Evolutionary conservation across 2,329 filamentous ascomycete species (phyloP), one percentile per base, ranked within the genome.

Genomic region (Mollisia scopiformis): DNA sequence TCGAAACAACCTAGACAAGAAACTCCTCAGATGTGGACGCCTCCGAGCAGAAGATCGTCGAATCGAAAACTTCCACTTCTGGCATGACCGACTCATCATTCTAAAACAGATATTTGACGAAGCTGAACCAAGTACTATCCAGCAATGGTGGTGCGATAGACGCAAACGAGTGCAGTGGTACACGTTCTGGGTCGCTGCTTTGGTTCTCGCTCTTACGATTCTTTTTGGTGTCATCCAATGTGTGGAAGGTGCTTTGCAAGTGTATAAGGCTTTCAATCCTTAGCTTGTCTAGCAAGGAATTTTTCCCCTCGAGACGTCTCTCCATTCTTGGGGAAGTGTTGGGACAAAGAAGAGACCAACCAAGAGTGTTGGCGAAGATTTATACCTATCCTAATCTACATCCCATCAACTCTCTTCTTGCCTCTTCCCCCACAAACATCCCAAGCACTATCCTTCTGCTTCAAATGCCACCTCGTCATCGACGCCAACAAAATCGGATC

Each of bases 111-210:
- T 70, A 14, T 78, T 77, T 51, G 73, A 81, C 63, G 72, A 80
- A 62, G 63, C 76, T 3, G 61, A 71, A 50, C 73, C 77, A 13
- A 67, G 66, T 35, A 75, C 68, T 0, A 52, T 81, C 1, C 69
- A 69, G 0, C 75, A 80, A 50, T 79, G 75, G 75, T 82, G 79
- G 79, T 66, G 74, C 55, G 78, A 81, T 62, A 62, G 76, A 3
- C 64, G 79, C 2, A 77, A 79, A 30, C 71, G 75, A 0, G 74
- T 76, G 0, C 78, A 81, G 54, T 80, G 78, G 77, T 80, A 76
- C 49, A 79, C 76, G 0, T 78, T 81, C 54, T 82, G 79, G 79
- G 72, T 81, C 3, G 78, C 61, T 25, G 43, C 46, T 3, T 19
- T 59, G n/a, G 53, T 66, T 10, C 52, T 66, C 19, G 56, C 19